Evolutionary conservation across 78 protist species (phyloP).

Genomic region (Dictyostelium capitatum): DNA sequence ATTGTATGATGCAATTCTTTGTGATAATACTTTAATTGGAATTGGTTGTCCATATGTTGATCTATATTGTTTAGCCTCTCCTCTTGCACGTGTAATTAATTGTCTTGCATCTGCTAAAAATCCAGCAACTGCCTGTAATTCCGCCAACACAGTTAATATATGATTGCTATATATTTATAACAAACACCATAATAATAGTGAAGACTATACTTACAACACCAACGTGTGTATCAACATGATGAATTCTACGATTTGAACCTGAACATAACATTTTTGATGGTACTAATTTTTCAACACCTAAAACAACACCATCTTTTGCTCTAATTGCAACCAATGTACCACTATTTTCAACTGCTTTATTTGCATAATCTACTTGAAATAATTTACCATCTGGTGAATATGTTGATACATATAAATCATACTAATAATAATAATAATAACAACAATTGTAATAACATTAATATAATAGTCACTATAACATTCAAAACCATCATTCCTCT

Average conservation of each 20-base stretch:
- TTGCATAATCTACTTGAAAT: constrained; percentile 99
- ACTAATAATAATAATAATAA: constrained; percentile 58
- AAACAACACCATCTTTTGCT: constrained; percentile 98
- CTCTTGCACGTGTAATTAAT: constrained; percentile 91
- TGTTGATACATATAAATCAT: constrained; percentile 96
- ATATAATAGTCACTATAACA: too few relatives aligned
- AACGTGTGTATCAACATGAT: constrained; percentile 88
- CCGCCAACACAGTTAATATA: background rate
- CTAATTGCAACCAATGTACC: constrained; percentile 97
- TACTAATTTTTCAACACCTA: constrained; percentile 98
- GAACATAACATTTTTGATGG: constrained; percentile 92
- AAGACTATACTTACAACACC: constrained; percentile 91
- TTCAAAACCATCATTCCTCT: background rate
- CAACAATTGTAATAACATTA: background rate
- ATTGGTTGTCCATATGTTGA: constrained; percentile 85
- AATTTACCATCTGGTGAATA: constrained; percentile 99
- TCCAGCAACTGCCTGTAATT: constrained; percentile 90
- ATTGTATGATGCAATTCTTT: constrained; percentile 65
- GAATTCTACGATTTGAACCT: constrained; percentile 90
- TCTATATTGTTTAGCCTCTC: constrained; percentile 91
- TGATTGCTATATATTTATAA: too few relatives aligned
- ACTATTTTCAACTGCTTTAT: constrained; percentile 98
- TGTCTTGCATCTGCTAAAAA: constrained; percentile 95
- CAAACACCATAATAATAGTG: background rate
- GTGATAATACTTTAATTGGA: constrained; percentile 85